Evolutionary conservation across 2,329 filamentous ascomycete genomes (phyloP).

Genomic region (Sporothrix phasma): DNA sequence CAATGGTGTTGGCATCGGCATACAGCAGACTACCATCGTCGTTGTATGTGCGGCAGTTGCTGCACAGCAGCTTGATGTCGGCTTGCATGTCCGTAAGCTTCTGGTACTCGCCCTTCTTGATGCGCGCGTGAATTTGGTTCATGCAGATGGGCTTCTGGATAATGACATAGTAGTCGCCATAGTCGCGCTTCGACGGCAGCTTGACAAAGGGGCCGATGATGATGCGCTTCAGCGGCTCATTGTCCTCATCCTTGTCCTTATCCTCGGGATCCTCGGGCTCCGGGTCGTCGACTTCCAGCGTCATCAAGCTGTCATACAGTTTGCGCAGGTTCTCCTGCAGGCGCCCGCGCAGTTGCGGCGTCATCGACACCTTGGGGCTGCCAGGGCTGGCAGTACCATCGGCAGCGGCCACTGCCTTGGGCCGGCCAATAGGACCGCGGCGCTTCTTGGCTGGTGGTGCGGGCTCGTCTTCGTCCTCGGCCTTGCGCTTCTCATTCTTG

Average conservation of each 20-base stretch:
- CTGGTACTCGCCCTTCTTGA: slow-evolving; percentile 91
- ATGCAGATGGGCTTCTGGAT: slow-evolving; percentile 91
- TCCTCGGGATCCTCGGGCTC: slow-evolving; percentile 44
- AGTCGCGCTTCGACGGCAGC: slow-evolving; percentile 77
- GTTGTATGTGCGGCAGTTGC: slow-evolving; percentile 91
- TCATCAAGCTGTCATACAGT: slow-evolving; percentile 72
- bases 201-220: slow-evolving; percentile 94
- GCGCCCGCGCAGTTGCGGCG: slow-evolving; percentile 58
- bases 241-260: slow-evolving; percentile 41
- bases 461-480: slow-evolving; percentile 66
- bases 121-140: slow-evolving; percentile 88
- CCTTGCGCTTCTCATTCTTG: slow-evolving; percentile 80
- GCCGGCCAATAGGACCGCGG: slow-evolving; percentile 57
- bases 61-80: slow-evolving; percentile 76
- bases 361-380: slow-evolving; percentile 28
- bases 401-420: slow-evolving; percentile 43
- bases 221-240: slow-evolving; percentile 55
- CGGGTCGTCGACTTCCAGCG: slow-evolving; percentile 68
- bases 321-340: slow-evolving; percentile 70
- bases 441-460: slow-evolving; percentile 71
- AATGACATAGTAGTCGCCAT: slow-evolving; percentile 89
- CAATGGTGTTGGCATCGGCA: slow-evolving; percentile 83
- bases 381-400: slow-evolving; percentile 20
- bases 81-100: slow-evolving; percentile 68
- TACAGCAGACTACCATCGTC: slow-evolving; percentile 90